These are phyloP conservation scores for Geranomyces michiganensis DNA, from an alignment of 192 early-diverging fungal species.

Conservation along the genomic window DNA sequence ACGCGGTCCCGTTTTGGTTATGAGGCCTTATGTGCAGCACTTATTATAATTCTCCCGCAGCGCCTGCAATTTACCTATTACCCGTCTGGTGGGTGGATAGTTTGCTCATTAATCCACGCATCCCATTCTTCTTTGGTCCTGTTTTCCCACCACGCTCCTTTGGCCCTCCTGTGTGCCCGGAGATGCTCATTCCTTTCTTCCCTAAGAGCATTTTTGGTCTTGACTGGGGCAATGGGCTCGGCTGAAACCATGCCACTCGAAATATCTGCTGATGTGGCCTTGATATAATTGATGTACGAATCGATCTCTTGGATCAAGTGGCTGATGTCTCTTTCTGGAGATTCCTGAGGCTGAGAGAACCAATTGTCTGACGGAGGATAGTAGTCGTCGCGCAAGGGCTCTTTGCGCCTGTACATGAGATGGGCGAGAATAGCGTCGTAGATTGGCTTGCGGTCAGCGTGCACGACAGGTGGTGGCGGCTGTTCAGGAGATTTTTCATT, in stretches of 20 bases:
- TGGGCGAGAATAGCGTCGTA: conserved; percentile 6
- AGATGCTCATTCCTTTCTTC: background rate
- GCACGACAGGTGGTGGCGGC: background rate
- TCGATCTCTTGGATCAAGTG: background rate
- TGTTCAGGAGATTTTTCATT: background rate
- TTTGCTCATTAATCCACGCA: conserved; percentile 2
- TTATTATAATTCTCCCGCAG: no score
- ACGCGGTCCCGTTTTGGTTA: no score
- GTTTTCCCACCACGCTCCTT: conserved; percentile 4
- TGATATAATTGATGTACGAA: conserved; percentile 1
- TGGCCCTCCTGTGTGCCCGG: background rate
- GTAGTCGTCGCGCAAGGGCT: background rate
- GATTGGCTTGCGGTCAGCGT: background rate
- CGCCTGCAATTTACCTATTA: no score
- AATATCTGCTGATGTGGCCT: background rate
- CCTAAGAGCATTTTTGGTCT: background rate
- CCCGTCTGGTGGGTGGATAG: no score
- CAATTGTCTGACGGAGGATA: background rate
- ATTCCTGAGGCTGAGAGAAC: no score
- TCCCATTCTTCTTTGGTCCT: background rate
- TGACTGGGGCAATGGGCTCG: background rate
- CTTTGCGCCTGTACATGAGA: background rate
- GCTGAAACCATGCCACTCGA: background rate
- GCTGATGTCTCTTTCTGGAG: background rate
- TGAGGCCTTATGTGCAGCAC: no score